Evolutionary conservation across 2,329 filamentous ascomycete genomes (phyloP).

Genomic region (Aspergillus uvarum): DNA sequence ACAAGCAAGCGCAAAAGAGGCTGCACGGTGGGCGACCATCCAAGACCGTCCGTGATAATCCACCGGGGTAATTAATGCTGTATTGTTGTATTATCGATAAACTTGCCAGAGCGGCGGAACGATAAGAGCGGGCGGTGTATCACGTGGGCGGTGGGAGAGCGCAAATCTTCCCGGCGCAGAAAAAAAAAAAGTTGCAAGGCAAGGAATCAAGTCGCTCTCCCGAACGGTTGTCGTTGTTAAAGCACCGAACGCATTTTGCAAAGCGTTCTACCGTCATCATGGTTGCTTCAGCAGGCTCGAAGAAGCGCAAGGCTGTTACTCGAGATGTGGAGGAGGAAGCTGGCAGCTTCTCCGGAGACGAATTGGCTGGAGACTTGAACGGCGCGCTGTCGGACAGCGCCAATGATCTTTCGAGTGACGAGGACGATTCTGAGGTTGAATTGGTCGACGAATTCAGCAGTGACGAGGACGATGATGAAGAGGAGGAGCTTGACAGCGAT

Average conservation of each 20-base stretch:
- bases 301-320: conserved; percentile 66
- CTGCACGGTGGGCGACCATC: neutral
- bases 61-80: neutral
- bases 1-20: neutral
- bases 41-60: neutral
- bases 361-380: conserved; percentile 52
- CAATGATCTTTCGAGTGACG: conserved; percentile 39
- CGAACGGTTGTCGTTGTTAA: neutral
- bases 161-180: conserved; percentile 6
- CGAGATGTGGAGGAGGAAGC: conserved; percentile 52
- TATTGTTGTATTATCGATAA: neutral
- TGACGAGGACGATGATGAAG: conserved; percentile 51
- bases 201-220: conserved; percentile 6
- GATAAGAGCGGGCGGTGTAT: conserved; percentile 29
- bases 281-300: conserved; percentile 42
- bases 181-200: conserved; percentile 13
- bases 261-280: conserved; percentile 25
- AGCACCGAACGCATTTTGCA: neutral
- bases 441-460: conserved; percentile 56
- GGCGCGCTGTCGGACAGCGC: conserved; percentile 45
- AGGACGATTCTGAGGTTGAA: conserved; percentile 51
- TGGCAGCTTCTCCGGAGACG: conserved; percentile 59
- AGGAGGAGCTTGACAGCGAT: conserved; percentile 52
- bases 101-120: conserved; percentile 21
- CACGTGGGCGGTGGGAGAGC: conserved; percentile 38